phyloP scores from a whole-genome alignment of 257 asterid species.

The Salvia miltiorrhiza region DNA sequence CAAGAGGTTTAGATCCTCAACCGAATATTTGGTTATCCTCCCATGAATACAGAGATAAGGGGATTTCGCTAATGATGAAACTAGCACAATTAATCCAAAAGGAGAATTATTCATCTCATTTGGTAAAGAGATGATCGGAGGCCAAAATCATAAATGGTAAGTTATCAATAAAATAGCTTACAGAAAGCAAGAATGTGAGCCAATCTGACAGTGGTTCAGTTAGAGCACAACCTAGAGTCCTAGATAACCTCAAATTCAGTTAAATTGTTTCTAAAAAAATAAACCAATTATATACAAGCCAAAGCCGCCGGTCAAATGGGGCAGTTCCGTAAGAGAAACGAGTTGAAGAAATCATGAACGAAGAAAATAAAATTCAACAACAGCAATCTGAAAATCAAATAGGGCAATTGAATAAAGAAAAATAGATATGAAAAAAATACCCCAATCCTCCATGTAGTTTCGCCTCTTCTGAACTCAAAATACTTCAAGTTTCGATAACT shows the following conservation, averaged over 20 bases:
- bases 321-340: background rate
- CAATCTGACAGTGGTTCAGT: background rate
- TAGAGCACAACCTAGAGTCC: background rate
- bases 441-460: conserved; percentile 82
- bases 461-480: conserved; percentile 23
- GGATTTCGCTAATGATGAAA: background rate
- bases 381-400: background rate
- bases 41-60: background rate
- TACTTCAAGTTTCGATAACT: conserved; percentile 15
- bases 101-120: background rate
- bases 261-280: background rate
- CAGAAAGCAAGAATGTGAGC: background rate
- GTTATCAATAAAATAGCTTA: background rate
- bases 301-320: background rate
- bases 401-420: background rate
- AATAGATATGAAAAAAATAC: conserved; percentile 30
- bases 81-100: background rate
- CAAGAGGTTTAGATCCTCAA: conserved; percentile 1
- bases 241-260: background rate
- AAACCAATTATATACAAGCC: background rate
- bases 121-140: background rate
- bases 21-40: background rate
- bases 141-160: background rate
- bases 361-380: background rate
- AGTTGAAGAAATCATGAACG: background rate